Percentiles rank a stretch among this genome's conserved stretches.
These are phyloP conservation scores for Scutellaria galericulata DNA, from an alignment of 257 asterid genomes.

Conservation along the genomic window DNA sequence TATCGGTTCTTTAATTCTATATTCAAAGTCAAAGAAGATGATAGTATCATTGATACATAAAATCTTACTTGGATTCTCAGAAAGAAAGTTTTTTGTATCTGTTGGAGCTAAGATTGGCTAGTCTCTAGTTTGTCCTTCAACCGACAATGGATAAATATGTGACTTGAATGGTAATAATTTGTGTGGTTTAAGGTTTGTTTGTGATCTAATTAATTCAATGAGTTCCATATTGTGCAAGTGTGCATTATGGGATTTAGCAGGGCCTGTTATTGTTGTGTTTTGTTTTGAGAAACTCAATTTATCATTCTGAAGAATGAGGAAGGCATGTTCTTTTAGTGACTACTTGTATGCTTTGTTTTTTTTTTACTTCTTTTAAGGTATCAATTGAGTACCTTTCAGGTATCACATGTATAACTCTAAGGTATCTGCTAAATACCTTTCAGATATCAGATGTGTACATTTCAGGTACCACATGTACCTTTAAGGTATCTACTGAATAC, in stretches of 20 bases:
- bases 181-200: not conserved
- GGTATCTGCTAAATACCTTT: too few species aligned
- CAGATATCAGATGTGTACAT: too few species aligned
- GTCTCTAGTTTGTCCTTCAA: conserved; percentile 59
- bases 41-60: conserved; percentile 36
- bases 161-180: not conserved
- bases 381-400: too few species aligned
- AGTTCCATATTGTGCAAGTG: conserved; percentile 52
- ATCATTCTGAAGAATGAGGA: conserved; percentile 36
- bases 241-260: conserved; percentile 43
- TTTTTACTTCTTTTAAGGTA: not conserved
- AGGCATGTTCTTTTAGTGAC: not conserved
- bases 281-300: conserved; percentile 55
- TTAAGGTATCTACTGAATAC: too few species aligned
- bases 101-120: conserved; percentile 92
- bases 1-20: conserved; percentile 55
- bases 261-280: conserved; percentile 46
- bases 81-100: conserved; percentile 75
- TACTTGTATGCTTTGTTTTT: not conserved
- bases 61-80: conserved; percentile 54
- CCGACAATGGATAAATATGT: conserved; percentile 95
- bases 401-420: too few species aligned
- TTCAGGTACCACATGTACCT: too few species aligned
- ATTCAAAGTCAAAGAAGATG: conserved; percentile 45
- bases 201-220: not conserved